These are phyloP conservation scores for Clarireedia sp. DNA, from an alignment of 2,329 filamentous ascomycete species.

Conservation along the genomic window DNA sequence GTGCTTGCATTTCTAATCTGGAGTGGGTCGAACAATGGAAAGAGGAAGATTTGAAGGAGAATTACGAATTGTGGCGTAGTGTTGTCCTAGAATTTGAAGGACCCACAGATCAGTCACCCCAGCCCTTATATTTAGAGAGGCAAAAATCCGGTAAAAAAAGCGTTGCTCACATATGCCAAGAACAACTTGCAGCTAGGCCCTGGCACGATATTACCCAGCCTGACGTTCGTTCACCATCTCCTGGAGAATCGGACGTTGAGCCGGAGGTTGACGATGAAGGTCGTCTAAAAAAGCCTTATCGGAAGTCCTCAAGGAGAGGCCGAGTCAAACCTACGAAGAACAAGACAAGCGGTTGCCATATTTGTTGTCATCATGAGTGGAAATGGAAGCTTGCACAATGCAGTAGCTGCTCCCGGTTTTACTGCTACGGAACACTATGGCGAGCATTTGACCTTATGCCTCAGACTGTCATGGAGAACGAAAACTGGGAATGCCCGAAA, in stretches of 20 bases:
- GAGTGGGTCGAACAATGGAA: slow-evolving; percentile 90
- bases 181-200: slow-evolving; percentile 70
- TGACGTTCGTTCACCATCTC: slow-evolving; percentile 16
- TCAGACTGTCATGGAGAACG: slow-evolving; percentile 69
- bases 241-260: slow-evolving; percentile 41
- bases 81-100: slow-evolving; percentile 69
- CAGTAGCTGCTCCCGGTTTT: slow-evolving; percentile 65
- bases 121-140: slow-evolving; percentile 62
- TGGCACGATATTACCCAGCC: slow-evolving; percentile 65
- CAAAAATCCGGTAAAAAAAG: slow-evolving; percentile 65
- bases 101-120: slow-evolving; percentile 59
- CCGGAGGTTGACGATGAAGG: slow-evolving; percentile 57
- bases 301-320: slow-evolving; percentile 35
- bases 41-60: slow-evolving; percentile 68
- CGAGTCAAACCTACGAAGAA: slow-evolving; percentile 38
- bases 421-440: slow-evolving; percentile 91
- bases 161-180: slow-evolving; percentile 87
- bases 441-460: slow-evolving; percentile 88
- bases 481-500: slow-evolving; percentile 81
- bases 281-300: slow-evolving; percentile 42
- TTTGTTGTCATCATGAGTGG: slow-evolving; percentile 73
- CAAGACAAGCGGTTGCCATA: slow-evolving; percentile 61
- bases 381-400: slow-evolving; percentile 82
- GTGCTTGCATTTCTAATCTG: slow-evolving; percentile 75
- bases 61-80: slow-evolving; percentile 76